phyloP scores from a whole-genome alignment of 1,284 basidiomycete genomes.

The Sporisorium exsertum region DNA sequence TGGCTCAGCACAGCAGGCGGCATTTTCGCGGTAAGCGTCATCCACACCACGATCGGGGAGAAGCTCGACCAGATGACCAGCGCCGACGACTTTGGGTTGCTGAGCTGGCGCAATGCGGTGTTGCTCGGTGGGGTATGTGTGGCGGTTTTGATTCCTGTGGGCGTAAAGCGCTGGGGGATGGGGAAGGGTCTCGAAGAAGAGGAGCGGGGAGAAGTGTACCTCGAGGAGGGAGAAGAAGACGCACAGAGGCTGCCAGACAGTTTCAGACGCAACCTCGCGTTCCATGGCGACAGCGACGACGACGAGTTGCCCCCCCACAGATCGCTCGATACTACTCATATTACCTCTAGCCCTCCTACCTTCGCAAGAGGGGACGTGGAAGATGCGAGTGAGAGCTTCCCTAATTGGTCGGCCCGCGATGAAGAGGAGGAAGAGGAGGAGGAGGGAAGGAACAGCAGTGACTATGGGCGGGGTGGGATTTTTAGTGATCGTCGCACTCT shows the following conservation, averaged over 20 bases:
- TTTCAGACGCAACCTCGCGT: constrained; percentile 26
- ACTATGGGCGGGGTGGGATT: constrained; percentile 15
- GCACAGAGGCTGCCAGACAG: constrained; percentile 27
- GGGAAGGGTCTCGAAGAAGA: constrained; percentile 17
- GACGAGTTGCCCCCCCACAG: constrained; percentile 40
- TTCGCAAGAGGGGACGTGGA: not conserved
- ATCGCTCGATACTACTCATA: constrained; percentile 19
- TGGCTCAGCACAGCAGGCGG: constrained; percentile 92
- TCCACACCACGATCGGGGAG: constrained; percentile 94
- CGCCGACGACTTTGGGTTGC: constrained; percentile 88
- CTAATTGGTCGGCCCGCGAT: constrained; percentile 10
- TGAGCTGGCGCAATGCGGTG: constrained; percentile 87
- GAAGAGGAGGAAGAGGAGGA: constrained; percentile 9
- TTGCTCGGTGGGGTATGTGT: constrained; percentile 83
- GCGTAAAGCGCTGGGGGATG: constrained; percentile 24
- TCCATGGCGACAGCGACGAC: constrained; percentile 6
- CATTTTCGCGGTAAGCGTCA: constrained; percentile 89
- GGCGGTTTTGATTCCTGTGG: constrained; percentile 89
- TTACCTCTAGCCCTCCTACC: not conserved
- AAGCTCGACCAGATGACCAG: constrained; percentile 91
- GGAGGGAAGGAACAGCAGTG: not conserved
- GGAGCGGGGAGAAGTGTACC: constrained; percentile 20
- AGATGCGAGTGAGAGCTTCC: constrained; percentile 26
- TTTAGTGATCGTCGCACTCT: constrained; percentile 21
- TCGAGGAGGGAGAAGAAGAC: constrained; percentile 33